phyloP scores from a whole-genome alignment of 257 asterid species.

The Buddleja alternifolia region DNA sequence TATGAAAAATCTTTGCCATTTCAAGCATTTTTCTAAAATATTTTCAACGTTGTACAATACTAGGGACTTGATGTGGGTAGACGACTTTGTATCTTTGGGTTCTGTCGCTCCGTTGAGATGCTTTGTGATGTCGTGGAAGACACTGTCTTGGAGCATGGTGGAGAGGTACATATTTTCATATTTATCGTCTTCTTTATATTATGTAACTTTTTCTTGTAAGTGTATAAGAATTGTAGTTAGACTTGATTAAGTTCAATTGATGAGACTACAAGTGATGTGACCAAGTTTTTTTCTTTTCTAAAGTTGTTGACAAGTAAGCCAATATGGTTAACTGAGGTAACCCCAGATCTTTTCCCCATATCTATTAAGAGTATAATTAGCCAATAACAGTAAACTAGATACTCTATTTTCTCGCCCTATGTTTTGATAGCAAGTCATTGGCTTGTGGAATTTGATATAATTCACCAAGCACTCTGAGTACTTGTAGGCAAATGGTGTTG shows the following conservation, averaged over 20 bases:
- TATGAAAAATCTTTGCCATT: slow-evolving; percentile 7
- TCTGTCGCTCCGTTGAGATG: slow-evolving; percentile 98
- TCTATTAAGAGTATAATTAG: neutral
- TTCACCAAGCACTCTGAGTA: neutral
- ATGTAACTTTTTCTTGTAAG: neutral
- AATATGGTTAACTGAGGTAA: too few species aligned
- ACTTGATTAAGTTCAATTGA: neutral
- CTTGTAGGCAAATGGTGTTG: neutral
- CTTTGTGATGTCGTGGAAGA: slow-evolving; percentile 98
- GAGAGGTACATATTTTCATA: slow-evolving; percentile 67
- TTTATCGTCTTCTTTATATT: neutral
- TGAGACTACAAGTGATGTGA: too few species aligned
- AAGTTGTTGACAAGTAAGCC: too few species aligned
- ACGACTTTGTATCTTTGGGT: slow-evolving; percentile 91
- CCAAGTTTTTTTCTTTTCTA: too few species aligned
- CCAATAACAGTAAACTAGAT: slow-evolving; percentile 1
- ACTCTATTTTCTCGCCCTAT: neutral
- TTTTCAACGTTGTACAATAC: slow-evolving; percentile 17
- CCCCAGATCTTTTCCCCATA: too few species aligned
- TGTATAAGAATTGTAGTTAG: neutral
- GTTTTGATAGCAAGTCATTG: neutral
- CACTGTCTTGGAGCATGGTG: slow-evolving; percentile 96
- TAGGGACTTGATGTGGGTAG: slow-evolving; percentile 93
- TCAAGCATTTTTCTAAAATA: neutral
- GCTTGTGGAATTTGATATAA: too few species aligned